Evolutionary conservation across 345 rosid genomes (phyloP).

Genomic region (Sisymbrium irio): DNA sequence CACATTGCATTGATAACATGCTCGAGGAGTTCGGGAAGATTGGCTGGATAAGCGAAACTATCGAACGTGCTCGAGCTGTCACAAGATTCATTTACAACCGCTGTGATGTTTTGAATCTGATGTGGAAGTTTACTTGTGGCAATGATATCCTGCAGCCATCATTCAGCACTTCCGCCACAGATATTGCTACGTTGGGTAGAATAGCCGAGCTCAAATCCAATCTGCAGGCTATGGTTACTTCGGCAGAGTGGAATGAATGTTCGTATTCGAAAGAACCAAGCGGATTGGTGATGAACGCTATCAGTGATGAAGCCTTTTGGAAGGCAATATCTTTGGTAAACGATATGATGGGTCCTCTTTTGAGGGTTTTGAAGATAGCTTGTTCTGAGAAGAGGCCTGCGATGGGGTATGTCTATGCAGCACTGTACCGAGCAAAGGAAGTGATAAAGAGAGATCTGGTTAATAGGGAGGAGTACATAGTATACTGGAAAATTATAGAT

Average conservation of each 20-base stretch:
- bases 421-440: conserved; percentile 77
- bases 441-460: conserved; percentile 65
- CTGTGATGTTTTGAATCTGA: conserved; percentile 59
- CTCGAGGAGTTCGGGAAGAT: conserved; percentile 58
- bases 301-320: conserved; percentile 75
- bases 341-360: conserved; percentile 58
- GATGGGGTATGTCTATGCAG: conserved; percentile 83
- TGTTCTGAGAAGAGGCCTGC: conserved; percentile 69
- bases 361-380: conserved; percentile 51
- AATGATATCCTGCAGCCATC: conserved; percentile 65
- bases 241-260: conserved; percentile 80
- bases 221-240: conserved; percentile 76
- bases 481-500: conserved; percentile 81
- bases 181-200: conserved; percentile 56
- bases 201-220: conserved; percentile 54
- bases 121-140: conserved; percentile 65
- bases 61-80: conserved; percentile 69
- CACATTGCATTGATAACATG: conserved; percentile 64
- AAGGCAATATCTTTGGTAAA: conserved; percentile 51
- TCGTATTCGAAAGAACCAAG: conserved; percentile 57
- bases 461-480: conserved; percentile 59
- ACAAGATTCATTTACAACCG: conserved; percentile 74
- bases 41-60: conserved; percentile 53
- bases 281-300: conserved; percentile 57
- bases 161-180: conserved; percentile 57